Evolutionary conservation across 805 yeast species (phyloP), one percentile per base, ranked within the genome.

Genomic region (Metschnikowia cerradonensis): DNA sequence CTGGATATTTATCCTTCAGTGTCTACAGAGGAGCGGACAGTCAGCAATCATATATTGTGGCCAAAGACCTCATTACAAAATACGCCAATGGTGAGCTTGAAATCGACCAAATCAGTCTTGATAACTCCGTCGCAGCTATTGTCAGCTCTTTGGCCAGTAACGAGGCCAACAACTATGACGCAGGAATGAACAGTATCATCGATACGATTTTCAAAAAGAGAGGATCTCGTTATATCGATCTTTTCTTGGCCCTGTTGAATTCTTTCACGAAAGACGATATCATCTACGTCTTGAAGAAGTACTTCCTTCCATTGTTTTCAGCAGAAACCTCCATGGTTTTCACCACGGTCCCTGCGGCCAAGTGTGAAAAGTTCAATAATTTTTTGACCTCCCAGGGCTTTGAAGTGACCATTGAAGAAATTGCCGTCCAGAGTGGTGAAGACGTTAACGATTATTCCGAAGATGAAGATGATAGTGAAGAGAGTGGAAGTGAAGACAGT

Each of bases 1-100:
- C 80, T 38, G 92, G 95, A 3, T 80, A 77, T 48, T 67, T 92
- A 54, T 74, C 76, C 4, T 88, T 84, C 60, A 77, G 75, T 42
- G 77, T 92, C 17, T 88, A 88, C 60, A 79, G 97, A 54, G 96
- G 95, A 13, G 80, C 96, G 1, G 97, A 94, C 66, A 82, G 88
- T 1, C 73, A 80, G 48, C 81, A 82, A 54, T 85, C 86, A 6
- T 80, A 79, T 69, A 65, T 68, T 26, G 85, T 81, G 23, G 90
- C 89, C 3, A 80, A 81, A 55, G 68, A 78, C 35, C 84, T 90
- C 47, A 85, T 90, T 7, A 68, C 72, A 2, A 84, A 79, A 36
- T 80, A 76, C 59, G 85, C 84, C 1, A 58, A 63, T 44, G 96
- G 90, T 2, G 66, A 58, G 3, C 57, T 67, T 1, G 63, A 67